Evolutionary conservation across 1,139 yeast species (phyloP), one percentile per base, ranked within the genome.

Genomic region (Candida neerlandica): DNA sequence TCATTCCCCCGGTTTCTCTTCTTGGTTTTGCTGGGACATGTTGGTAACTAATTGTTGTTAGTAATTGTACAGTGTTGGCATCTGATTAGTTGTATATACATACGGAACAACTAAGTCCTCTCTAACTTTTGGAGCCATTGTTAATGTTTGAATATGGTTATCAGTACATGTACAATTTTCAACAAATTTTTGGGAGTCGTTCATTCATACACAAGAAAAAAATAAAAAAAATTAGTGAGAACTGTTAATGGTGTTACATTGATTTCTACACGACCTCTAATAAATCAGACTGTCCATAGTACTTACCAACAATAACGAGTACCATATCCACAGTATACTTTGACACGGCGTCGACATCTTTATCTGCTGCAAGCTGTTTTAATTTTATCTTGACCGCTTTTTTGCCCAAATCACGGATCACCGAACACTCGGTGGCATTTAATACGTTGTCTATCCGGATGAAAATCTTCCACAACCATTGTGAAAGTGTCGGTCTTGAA

Each of bases 1-100:
- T 66, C 62, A 77, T 67, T 2, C 78, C 62, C 15, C 77, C 73
- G 12, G 52, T 42, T 45, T 79, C 75, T 14, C 70, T 63, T 47
- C 81, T 73, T 45, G 82, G 77, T 55, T 78, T 78, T 35, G 80
- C 77, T 34, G 82, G 77, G 38, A 63, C 61, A 62, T 82, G 86
- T 44, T 64, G 65, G 67, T 80, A 82, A 46, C 80, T 76, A 47
- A 32, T 11, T 19, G 16, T 18, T 5, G 49, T 51, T 49, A 45
- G 49, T 51, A 43, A 41, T 47, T 26, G 12, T 26, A 15, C 26
- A 37, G 21, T 14, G 43, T 18, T 12, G 23, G 39, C 7, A 18
- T n/a, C 5, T 21, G 9, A n/a, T 16, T n/a, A n/a, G 14, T 5
- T n/a, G 33, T 10, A 4, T n/a, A 2, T 21, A 68, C 73, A 49